Base-by-base conservation (phyloP, 495 filamentous ascomycete species). In the Collariella sp. region DNA sequence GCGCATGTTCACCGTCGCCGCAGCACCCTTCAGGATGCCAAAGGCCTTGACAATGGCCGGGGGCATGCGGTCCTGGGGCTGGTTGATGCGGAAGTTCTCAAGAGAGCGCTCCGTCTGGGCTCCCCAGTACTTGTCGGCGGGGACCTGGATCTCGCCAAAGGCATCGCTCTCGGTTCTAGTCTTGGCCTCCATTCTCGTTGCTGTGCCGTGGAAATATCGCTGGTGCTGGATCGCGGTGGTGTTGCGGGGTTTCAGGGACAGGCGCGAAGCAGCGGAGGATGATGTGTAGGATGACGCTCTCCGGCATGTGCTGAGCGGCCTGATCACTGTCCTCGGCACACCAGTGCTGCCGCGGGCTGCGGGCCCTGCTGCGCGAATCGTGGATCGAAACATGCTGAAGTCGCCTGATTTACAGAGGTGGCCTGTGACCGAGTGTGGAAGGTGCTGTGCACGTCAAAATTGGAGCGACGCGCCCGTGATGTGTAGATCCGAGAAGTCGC, bases 11-110 rank as follows among this genome's bases (percentile, higher is more conserved):
- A 98, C 94, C 10, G 83, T 89, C 36, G 94, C 93, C 26, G 93
- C 94, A 52, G 93, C 93, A 60, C 90, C 91, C 79, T 98, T 98
- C 42, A 98, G 79, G 67, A 98, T 93, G 70, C 93, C 94, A 67
- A 98, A 98, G 16, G 93, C 93, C 70, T 80, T 83, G 57, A 98
- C 76, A 55, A 98, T 84, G 1, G 90, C 86, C 55, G 88, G 86
- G 43, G 93, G 94, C 91, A 98, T 97, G 66, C 93, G 89, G 68
- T 98, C 93, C 70, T 94, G 88, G 55, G 94, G 93, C 76, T 98
- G 93, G 72, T 97, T 97, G 82, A 98, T 97, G 67, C 85, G 84
- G 79, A 98, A 98, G 77, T 98, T 98, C 67, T 85, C 85, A 71
- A 98, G 78, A 38, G 94, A 97, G 72, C 93, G 83, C 80, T 98